Evolutionary conservation across 192 early-diverging fungal species (phyloP), one percentile per base, ranked within the genome.

Genomic region (Umbelopsis sp.): DNA sequence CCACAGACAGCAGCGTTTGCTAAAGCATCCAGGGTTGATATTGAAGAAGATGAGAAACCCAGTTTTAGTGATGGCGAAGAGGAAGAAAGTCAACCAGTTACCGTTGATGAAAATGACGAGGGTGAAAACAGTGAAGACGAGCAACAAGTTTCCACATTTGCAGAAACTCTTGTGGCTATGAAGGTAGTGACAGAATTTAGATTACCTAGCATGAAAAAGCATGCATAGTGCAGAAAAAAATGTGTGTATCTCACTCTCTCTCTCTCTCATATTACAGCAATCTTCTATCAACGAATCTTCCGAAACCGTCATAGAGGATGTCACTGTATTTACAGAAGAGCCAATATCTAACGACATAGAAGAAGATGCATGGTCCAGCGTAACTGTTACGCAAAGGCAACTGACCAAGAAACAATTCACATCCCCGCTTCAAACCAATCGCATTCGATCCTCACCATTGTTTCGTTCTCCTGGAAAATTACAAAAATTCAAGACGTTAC

Each of bases 1-100:
- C 75, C 79, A 14, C 68, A 76, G 38, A 81, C 79, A 5, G 71
- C 75, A 9, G 79, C 79, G 25, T 81, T 81, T 74, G 79, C 79
- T 7, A 81, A 81, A 32, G 79, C 79, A n/a, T 75, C 75, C 31
- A 44, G 41, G 32, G 31, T 68, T 24, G 45, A 70, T 32, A 43
- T 66, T 44, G 70, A 66, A 11, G 70, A 70, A 14, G 77, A 79
- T 31, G 72, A 62, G 10, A 49, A 29, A 0, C n/a, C 74, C 3
- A 47, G 67, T 21, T 65, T 77, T 16, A 76, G 74, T 26, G 79
- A 77, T 65, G 76, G 71, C 32, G 79, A 77, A 70, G 77, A 67
- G n/a, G 75, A 78, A 32, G 52, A 67, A 51, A 66, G 26, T 3
- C 44, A 70, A 22, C 32, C 45, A 4, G 22, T 47, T 5, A 12